Evolutionary conservation across 108 stramenopile genomes (phyloP).

Genomic region (Nitzschia palea): DNA sequence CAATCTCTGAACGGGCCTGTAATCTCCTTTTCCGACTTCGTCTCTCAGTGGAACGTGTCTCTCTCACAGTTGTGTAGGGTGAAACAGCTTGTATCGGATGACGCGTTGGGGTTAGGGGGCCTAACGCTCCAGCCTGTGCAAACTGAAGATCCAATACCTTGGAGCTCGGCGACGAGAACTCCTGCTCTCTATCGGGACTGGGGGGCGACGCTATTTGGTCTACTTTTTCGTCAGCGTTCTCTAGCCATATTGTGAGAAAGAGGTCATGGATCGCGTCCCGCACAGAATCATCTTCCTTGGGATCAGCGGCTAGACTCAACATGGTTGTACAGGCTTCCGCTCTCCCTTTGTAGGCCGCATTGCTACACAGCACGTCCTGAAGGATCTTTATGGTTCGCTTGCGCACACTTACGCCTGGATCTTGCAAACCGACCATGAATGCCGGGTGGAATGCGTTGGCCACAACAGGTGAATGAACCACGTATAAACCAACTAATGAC

Average conservation of each 20-base stretch:
- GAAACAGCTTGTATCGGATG: not conserved
- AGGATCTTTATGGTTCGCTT: conserved; percentile 84
- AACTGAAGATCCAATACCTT: not conserved
- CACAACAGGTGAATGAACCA: conserved; percentile 72
- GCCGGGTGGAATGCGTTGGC: conserved; percentile 83
- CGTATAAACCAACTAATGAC: conserved; percentile 87
- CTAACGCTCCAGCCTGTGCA: not conserved
- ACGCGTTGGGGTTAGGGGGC: not conserved
- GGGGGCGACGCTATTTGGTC: not conserved
- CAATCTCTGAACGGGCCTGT: conserved; percentile 42
- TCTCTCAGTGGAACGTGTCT: conserved; percentile 32
- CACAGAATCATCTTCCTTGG: conserved; percentile 93
- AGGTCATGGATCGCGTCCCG: conserved; percentile 90
- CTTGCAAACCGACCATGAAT: conserved; percentile 73
- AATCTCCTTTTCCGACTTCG: conserved; percentile 20
- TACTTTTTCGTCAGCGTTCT: conserved; percentile 21
- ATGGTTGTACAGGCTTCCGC: conserved; percentile 70
- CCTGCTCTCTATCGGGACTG: not conserved
- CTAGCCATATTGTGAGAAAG: conserved; percentile 83
- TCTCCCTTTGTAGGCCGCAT: conserved; percentile 79
- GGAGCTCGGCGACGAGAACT: not conserved
- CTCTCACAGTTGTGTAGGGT: conserved; percentile 7
- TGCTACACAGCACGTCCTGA: conserved; percentile 71
- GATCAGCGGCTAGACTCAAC: conserved; percentile 79
- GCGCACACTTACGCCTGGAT: conserved; percentile 85